A percentile compares a stretch with the other conserved stretches of the same genome.
Evolutionary conservation across 2,329 filamentous ascomycete species (phyloP).

Genomic region (Xylaria sp.): DNA sequence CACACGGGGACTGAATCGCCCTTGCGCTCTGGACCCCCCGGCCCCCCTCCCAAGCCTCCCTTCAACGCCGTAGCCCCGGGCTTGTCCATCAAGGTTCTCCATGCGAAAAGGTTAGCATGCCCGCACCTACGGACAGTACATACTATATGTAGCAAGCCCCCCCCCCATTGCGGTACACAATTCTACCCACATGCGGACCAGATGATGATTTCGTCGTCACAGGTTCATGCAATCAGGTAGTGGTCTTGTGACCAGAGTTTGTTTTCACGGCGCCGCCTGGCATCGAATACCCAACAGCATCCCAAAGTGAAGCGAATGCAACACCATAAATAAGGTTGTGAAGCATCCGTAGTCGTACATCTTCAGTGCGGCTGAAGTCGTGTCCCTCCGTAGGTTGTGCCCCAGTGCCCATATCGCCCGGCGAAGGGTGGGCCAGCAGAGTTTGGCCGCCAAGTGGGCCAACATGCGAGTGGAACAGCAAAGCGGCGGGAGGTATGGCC

Average conservation of each 20-base stretch:
- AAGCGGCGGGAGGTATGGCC: background rate
- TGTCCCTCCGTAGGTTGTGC: too few species aligned
- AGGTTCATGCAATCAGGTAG: background rate
- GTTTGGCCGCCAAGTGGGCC: background rate
- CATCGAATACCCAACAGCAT: background rate
- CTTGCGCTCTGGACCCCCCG: too few species aligned
- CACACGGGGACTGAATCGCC: too few species aligned
- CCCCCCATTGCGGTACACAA: background rate
- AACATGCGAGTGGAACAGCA: background rate
- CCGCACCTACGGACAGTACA: background rate
- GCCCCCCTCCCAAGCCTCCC: too few species aligned
- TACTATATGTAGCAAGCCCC: background rate
- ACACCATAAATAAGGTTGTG: background rate
- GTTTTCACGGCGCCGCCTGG: background rate
- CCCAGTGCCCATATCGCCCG: background rate
- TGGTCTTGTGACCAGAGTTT: background rate
- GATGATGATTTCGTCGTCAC: background rate
- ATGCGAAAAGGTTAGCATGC: conserved; percentile 1
- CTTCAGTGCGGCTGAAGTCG: background rate
- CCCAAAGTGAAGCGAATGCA: background rate
- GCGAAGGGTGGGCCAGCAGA: background rate
- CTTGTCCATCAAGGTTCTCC: conserved; percentile 34
- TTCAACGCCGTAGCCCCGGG: conserved; percentile 12
- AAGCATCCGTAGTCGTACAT: background rate
- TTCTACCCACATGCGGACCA: background rate